Evolutionary conservation across 345 rosid genomes (phyloP).

Genomic region (Raphanus raphanistrum): DNA sequence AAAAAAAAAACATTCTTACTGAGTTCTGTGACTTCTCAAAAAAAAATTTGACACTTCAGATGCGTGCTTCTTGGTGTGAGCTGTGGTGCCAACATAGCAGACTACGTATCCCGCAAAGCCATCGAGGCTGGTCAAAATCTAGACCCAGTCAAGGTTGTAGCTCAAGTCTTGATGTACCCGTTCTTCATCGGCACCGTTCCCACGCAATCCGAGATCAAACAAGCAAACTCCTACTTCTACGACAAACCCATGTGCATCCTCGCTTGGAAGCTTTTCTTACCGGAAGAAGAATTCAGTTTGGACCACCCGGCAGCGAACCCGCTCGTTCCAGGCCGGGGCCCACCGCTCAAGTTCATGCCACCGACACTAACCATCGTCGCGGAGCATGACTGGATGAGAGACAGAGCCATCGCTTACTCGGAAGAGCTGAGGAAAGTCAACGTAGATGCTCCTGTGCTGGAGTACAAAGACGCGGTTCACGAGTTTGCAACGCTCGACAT

Average conservation of each 20-base stretch:
- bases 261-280: constrained; percentile 88
- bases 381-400: constrained; percentile 98
- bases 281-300: constrained; percentile 68
- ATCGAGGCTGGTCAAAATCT: constrained; percentile 67
- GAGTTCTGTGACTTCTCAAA: constrained; percentile 35
- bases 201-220: constrained; percentile 80
- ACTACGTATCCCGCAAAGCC: constrained; percentile 73
- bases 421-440: constrained; percentile 85
- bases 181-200: constrained; percentile 81
- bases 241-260: constrained; percentile 79
- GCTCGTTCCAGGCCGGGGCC: constrained; percentile 64
- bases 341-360: constrained; percentile 85
- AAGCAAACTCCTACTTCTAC: constrained; percentile 85
- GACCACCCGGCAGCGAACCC: constrained; percentile 93
- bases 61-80: constrained; percentile 91
- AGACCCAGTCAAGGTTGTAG: constrained; percentile 88
- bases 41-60: constrained; percentile 40
- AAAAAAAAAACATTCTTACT: constrained; percentile 23
- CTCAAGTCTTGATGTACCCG: constrained; percentile 93
- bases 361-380: constrained; percentile 93
- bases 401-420: constrained; percentile 89
- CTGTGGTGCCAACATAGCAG: constrained; percentile 89
- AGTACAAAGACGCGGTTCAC: constrained; percentile 92
- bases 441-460: constrained; percentile 85
- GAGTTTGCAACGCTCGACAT: constrained; percentile 94